Evolutionary conservation across 495 filamentous ascomycete genomes (phyloP).

Genomic region (Neurospora sp.): DNA sequence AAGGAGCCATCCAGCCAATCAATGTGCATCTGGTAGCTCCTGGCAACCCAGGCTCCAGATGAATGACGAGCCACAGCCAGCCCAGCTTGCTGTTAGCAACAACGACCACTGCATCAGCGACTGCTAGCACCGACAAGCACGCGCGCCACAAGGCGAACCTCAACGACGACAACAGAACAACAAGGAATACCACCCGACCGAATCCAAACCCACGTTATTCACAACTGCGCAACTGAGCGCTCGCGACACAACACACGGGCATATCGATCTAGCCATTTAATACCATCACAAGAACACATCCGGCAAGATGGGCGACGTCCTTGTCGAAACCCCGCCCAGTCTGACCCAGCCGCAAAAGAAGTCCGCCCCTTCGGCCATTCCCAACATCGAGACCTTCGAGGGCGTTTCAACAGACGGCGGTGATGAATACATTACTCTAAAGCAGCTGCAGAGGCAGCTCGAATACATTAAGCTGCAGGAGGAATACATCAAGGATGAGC

Average conservation of each 20-base stretch:
- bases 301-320: constrained; percentile 67
- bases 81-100: constrained; percentile 8
- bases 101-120: constrained; percentile 1
- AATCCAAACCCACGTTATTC: constrained; percentile 1
- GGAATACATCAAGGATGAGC: constrained; percentile 99
- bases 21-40: neutral
- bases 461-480: constrained; percentile 99
- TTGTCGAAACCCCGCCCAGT: constrained; percentile 70
- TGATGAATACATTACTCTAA: constrained; percentile 91
- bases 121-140: constrained; percentile 3
- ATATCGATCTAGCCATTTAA: neutral
- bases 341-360: constrained; percentile 65
- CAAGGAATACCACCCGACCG: constrained; percentile 17
- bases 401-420: constrained; percentile 68
- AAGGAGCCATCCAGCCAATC: neutral
- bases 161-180: constrained; percentile 6
- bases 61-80: constrained; percentile 17
- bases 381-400: constrained; percentile 82
- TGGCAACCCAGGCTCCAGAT: constrained; percentile 14
- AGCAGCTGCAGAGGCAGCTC: constrained; percentile 89
- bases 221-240: neutral
- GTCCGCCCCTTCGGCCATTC: constrained; percentile 69
- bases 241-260: neutral
- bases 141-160: constrained; percentile 23
- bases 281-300: neutral